Base-by-base conservation (phyloP, 345 rosid genomes). In the Turnera subulata region DNA sequence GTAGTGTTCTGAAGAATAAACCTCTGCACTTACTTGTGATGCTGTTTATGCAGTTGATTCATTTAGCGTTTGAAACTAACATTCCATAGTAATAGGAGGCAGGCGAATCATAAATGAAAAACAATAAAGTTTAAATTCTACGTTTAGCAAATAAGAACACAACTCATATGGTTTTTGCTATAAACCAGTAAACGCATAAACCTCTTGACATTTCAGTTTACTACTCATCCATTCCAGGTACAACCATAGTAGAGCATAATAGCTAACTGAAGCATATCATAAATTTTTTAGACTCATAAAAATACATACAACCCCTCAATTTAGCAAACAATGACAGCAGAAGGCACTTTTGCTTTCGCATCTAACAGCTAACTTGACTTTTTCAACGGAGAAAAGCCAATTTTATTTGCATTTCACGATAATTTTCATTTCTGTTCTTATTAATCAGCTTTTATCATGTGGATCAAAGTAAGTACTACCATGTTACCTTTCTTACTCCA, bases 401-500 rank as follows among this genome's bases (percentile, higher is more conserved):
- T 37, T 7, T 37, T 37, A 37, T 2, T 37, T 37, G 13, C 40
- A 37, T 37, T 37, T 9, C 13, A 37, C 40, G 2, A 13, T 9
- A 7, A 53, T 32, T 18, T 17, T 53, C 2, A 14, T 18, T 4
- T 39, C 8, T 2, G 8, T 1, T 7, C 40, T 13, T 16, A 32
- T 38, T 33, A 48, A 16, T 9, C 32, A 23, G 19, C 47, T n/a
- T n/a, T n/a, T 53, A 51, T 38, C 25, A 14, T 40, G 37, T 50
- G n/a, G 12, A 24, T 57, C 52, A 6, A 0, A 43, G 49, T n/a
- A n/a, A 58, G 32, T 23, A 22, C 32, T 38, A 55, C 39, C 43
- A 57, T 8, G 32, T 68, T 73, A 80, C 91, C 91, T 85, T 85
- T 64, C 72, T 80, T 20, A 85, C 92, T 58, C 84, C 84, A 54